Conservation (phyloP, 1,284 basidiomycete genomes). For the Cryptococcus jaspeensis region DNA sequence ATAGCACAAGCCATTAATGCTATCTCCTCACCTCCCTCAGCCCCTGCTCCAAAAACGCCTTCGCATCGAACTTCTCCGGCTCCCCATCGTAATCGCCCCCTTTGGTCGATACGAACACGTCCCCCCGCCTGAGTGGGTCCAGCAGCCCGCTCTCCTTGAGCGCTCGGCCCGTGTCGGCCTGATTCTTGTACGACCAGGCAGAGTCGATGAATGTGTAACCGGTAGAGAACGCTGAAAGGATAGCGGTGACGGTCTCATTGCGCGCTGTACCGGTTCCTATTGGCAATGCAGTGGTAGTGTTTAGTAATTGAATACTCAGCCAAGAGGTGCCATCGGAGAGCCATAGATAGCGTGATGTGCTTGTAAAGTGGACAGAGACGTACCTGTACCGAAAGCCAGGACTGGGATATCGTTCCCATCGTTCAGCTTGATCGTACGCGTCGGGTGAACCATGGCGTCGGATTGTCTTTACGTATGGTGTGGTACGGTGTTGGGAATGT, state of each 20-base stretch:
- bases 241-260: slow-evolving; percentile 8
- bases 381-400: slow-evolving; percentile 20
- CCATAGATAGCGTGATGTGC: no score
- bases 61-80: slow-evolving; percentile 18
- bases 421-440: slow-evolving; percentile 15
- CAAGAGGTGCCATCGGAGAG: no score
- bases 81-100: slow-evolving; percentile 18
- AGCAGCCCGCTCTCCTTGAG: slow-evolving; percentile 4
- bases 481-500: no score
- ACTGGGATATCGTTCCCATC: slow-evolving; percentile 13
- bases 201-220: slow-evolving; percentile 20
- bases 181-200: slow-evolving; percentile 23
- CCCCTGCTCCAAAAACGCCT: slow-evolving; percentile 1
- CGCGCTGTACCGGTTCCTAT: slow-evolving; percentile 16
- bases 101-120: slow-evolving; percentile 15
- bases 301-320: background rate
- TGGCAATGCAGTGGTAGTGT: no score
- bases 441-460: no score
- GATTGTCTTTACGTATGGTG: no score
- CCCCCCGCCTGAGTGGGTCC: no score
- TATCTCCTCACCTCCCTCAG: slow-evolving; percentile 16
- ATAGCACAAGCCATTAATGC: no score
- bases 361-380: background rate
- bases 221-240: slow-evolving; percentile 6
- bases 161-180: slow-evolving; percentile 11